A percentile compares a stretch with the other conserved stretches of the same genome.
These are phyloP conservation scores for Candida glaebosa DNA, from an alignment of 805 yeast genomes.

Conservation along the genomic window DNA sequence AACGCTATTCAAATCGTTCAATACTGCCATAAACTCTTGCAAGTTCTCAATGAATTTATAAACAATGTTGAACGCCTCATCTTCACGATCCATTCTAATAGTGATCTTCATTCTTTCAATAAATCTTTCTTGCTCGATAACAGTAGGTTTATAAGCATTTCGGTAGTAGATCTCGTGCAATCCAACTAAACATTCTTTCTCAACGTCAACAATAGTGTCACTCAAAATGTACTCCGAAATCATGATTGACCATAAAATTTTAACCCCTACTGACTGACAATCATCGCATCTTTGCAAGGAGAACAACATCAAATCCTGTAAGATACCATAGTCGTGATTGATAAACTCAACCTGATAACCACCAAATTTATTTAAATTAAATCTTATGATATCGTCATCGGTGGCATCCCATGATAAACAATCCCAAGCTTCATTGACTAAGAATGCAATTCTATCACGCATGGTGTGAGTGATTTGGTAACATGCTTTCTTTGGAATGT, in stretches of 20 bases:
- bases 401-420: constrained; percentile 61
- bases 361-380: constrained; percentile 59
- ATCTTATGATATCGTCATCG: constrained; percentile 51
- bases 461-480: constrained; percentile 59
- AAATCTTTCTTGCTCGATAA: constrained; percentile 52
- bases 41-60: constrained; percentile 51
- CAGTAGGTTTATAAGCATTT: constrained; percentile 53
- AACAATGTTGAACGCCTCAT: constrained; percentile 53
- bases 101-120: constrained; percentile 47
- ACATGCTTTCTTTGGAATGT: constrained; percentile 71
- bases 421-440: constrained; percentile 69
- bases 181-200: constrained; percentile 59
- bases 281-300: constrained; percentile 63
- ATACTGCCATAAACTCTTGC: constrained; percentile 58
- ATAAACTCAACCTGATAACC: constrained; percentile 70
- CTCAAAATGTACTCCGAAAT: constrained; percentile 62
- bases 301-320: constrained; percentile 62
- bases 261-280: constrained; percentile 61
- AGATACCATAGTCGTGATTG: constrained; percentile 51
- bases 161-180: constrained; percentile 62
- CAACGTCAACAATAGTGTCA: constrained; percentile 57
- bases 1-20: constrained; percentile 65
- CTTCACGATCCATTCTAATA: constrained; percentile 57
- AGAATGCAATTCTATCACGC: constrained; percentile 53
- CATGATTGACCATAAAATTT: constrained; percentile 66